Base-by-base conservation (phyloP, 345 rosid genomes). In the Leavenworthia alabamica region DNA sequence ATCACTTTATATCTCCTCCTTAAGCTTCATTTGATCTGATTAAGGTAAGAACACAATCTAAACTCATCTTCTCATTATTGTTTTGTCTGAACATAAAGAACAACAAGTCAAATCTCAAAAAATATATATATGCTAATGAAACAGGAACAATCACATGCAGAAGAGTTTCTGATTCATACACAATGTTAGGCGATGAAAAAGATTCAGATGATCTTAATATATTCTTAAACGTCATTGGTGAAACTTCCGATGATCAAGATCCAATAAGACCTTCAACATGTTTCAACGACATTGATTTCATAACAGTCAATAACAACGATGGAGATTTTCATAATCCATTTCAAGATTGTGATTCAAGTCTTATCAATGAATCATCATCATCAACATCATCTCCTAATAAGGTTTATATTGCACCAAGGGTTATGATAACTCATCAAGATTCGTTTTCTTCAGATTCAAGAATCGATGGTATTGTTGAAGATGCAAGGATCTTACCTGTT, bases 341-440 rank as follows among this genome's bases (percentile, higher is more conserved):
- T 63, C 59, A 49, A 15, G 55, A 62, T 55, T 46, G 14, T 11
- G 62, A 45, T 11, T 36, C 66, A 39, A 46, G 32, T 42, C 54
- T 52, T 3, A 28, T 44, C 55, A 26, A 26, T 1, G 73, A 70
- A 26, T 22, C n/a, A n/a, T n/a, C n/a, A n/a, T n/a, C n/a, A n/a
- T n/a, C n/a, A n/a, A n/a, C n/a, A n/a, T n/a, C n/a, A n/a, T n/a
- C 70, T 39, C 65, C 65, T 39, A 60, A 60, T 9, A 50, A 10
- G 61, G 66, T 71, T 49, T 64, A 71, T 12, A 42, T 71, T 8
- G 70, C 75, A 48, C 75, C 75, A 10, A 64, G 75, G 65, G 75
- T 57, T 27, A 50, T 49, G 60, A 57, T 71, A 48, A 71, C 56
- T 29, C 75, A 71, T 50, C 75, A 64, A 40, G 75, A 71, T 16